Base-by-base conservation (phyloP, 176 grass and related monocot species). In the Phyllostachys edulis region DNA sequence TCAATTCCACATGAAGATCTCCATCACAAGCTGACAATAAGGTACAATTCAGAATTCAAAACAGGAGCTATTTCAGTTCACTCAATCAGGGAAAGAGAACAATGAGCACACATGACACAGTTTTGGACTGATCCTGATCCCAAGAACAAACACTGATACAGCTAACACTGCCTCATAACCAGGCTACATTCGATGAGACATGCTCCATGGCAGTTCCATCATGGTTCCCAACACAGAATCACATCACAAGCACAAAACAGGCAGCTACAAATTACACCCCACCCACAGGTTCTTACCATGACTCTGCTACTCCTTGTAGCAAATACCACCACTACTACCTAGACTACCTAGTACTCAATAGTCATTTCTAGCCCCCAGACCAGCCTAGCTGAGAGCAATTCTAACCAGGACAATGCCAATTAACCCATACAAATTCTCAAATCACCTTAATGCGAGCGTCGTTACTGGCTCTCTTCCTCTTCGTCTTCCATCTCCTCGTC, bases 391-490 rank as follows among this genome's bases (percentile, higher is more conserved):
- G 26, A 71, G 70, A 82, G 61, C 72, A 55, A 80, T 76, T 71
- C 82, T 77, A 9, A 56, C 20, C 23, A 73, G 52, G 61, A 24
- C 17, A 77, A 65, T 15, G 27, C 34, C 3, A 71, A 76, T 69
- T 55, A 74, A 46, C 45, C 24, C 12, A 82, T 63, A 69, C 8
- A 64, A 76, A 26, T 62, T 81, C 42, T 36, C 24, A 29, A 82
- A 47, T 86, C 47, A 36, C 54, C 9, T 9, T 57, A 51, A 72
- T 37, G 59, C 41, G 2, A 56, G 34, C 21, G 18, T 20, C 15
- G 14, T 83, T 36, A 87, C 84, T 90, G 89, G 84, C 84, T 90
- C 60, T 87, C 84, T 60, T 90, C 88, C 21, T 90, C 88, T 12
- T 86, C 88, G 0, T 82, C 88, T 40, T 90, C 84, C 8, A 64